Base-by-base conservation (phyloP, 139 green algal species). In the Chlamydomonas asymmetrica region DNA sequence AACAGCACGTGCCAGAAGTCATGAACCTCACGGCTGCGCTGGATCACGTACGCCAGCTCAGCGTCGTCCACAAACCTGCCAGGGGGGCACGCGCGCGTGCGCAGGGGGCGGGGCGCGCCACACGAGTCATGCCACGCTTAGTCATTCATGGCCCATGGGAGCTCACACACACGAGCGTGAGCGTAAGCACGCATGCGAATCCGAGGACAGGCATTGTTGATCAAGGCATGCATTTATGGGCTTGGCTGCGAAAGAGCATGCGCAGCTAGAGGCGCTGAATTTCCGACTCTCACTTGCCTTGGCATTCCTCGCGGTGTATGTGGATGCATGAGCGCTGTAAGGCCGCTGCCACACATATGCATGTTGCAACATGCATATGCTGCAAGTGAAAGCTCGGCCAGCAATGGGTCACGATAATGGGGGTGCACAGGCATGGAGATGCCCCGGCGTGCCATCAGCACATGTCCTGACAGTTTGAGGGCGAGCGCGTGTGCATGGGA, bases 1-100 rank as follows among this genome's bases (percentile, higher is more conserved):
- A 98, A 98, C n/a, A 99, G 76, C 5, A 97, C 90, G 78, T 99
- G 95, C 95, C 95, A 99, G 18, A 97, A 93, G 87, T 98, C 93
- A 66, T 98, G 94, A n/a, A 96, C 88, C 75, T 98, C 88, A 2
- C 94, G 80, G n/a, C 83, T 86, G 16, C 95, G 79, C 27, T 74
- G 74, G 6, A 91, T 87, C 4, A 98, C 91, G 63, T 97, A 99
- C 0, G 95, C 95, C 52, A 98, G 82, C 79, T 99, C 94, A 8
- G 82, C 76, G 64, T 98, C 93, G 63, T 97, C 94, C n/a, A 99
- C 80, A 77, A 98, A 97, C 39, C 91, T 91, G 77, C 0, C 41
- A 0, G 18, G 2, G 20, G 2, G 49, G 45, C 27, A n/a, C 4
- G 49, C 2, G 31, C 20, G 49, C 38, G 67, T 16, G 20, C 2